A percentile compares a stretch with the other conserved stretches of the same genome.
Evolutionary conservation across 192 early-diverging fungal species (phyloP).

Genomic region (Kappamyces sp.): DNA sequence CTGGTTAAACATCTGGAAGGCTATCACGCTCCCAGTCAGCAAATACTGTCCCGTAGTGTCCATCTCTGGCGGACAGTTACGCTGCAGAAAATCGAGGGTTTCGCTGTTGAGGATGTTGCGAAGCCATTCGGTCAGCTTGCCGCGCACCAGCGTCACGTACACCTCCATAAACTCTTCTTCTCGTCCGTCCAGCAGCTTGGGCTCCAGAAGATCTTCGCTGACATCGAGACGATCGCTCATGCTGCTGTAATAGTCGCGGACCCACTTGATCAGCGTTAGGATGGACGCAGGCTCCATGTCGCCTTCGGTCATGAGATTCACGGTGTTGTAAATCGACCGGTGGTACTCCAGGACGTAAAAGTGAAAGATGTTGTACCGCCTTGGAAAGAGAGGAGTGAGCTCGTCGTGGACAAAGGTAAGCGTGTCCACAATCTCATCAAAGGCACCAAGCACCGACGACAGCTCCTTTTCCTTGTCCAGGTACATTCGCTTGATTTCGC

Average conservation of each 20-base stretch:
- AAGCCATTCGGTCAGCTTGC: conserved; percentile 87
- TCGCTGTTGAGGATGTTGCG: conserved; percentile 82
- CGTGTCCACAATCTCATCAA: conserved; percentile 84
- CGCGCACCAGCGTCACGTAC: conserved; percentile 84
- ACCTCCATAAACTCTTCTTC: conserved; percentile 85
- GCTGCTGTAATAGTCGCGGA: conserved; percentile 82
- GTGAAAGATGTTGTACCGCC: conserved; percentile 90
- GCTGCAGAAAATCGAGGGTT: conserved; percentile 68
- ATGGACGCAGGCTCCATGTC: conserved; percentile 84
- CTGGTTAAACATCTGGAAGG: conserved; percentile 98
- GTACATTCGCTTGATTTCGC: conserved; percentile 63
- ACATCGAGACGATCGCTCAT: conserved; percentile 86
- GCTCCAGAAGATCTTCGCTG: conserved; percentile 81
- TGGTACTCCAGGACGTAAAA: conserved; percentile 96
- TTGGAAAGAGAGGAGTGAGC: conserved; percentile 79
- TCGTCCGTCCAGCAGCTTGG: conserved; percentile 83
- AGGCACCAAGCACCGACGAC: conserved; percentile 51
- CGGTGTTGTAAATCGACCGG: conserved; percentile 75
- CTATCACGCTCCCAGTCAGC: conserved; percentile 73
- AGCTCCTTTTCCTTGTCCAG: conserved; percentile 55
- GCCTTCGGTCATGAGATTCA: conserved; percentile 63
- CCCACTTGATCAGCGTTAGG: conserved; percentile 78
- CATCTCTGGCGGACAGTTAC: conserved; percentile 66
- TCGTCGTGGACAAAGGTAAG: conserved; percentile 84
- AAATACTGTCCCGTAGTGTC: conserved; percentile 76